Evolutionary conservation across 768 basidiomycete species (phyloP).

Genomic region (Russula foetens): DNA sequence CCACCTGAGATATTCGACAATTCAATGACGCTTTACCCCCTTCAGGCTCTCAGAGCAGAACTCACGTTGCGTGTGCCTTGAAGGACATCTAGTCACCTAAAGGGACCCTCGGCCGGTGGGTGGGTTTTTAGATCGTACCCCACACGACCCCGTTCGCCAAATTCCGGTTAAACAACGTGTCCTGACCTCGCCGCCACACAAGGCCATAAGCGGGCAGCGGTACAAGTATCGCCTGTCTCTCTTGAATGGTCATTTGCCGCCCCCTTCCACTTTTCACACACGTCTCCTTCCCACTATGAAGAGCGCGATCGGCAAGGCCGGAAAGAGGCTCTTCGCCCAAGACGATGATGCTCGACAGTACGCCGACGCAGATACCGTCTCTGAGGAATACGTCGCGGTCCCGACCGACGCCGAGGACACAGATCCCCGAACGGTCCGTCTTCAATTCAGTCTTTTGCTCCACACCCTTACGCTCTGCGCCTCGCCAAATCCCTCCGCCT

Average conservation of each 20-base stretch:
- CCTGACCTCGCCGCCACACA: background rate
- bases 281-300: conserved; percentile 15
- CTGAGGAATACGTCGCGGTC: conserved; percentile 47
- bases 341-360: conserved; percentile 33
- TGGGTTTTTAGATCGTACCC: too few species aligned
- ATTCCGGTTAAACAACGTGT: background rate
- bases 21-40: too few species aligned
- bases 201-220: conserved; percentile 1
- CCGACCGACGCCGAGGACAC: background rate
- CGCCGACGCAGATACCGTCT: conserved; percentile 64
- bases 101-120: too few species aligned
- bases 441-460: background rate
- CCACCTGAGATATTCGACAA: too few species aligned
- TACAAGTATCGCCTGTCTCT: background rate
- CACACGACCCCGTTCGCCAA: background rate
- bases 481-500: background rate
- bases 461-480: background rate
- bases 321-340: conserved; percentile 44
- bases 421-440: conserved; percentile 47
- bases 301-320: conserved; percentile 33
- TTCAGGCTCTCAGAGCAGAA: too few species aligned
- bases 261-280: background rate
- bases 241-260: background rate
- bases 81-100: too few species aligned
- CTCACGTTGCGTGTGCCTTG: too few species aligned